Evolutionary conservation across 2,329 filamentous ascomycete species (phyloP).

Genomic region (Venturia carpophila): DNA sequence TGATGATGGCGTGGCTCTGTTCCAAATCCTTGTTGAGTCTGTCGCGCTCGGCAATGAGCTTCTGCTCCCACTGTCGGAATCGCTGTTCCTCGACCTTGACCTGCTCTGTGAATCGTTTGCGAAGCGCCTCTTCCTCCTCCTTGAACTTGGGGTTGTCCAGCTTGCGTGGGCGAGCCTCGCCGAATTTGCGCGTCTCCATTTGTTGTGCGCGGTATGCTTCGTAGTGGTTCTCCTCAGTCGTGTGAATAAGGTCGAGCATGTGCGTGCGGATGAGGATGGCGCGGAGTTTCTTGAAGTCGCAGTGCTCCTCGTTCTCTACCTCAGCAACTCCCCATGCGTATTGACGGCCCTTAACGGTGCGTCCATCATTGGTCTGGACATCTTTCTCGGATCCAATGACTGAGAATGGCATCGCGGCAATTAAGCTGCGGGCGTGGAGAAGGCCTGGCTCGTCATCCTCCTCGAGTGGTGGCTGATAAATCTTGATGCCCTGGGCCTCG

Average conservation of each 20-base stretch:
- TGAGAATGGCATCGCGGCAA: slow-evolving; percentile 96
- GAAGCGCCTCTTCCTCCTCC: slow-evolving; percentile 95
- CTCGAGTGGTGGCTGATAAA: slow-evolving; percentile 95
- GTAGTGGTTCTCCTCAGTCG: slow-evolving; percentile 98
- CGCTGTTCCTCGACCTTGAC: slow-evolving; percentile 99
- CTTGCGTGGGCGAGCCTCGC: slow-evolving; percentile 93
- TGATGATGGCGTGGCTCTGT: slow-evolving; percentile 86
- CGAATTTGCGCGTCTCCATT: slow-evolving; percentile 99
- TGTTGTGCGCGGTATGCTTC: slow-evolving; percentile 98
- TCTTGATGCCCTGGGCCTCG: slow-evolving; percentile 98
- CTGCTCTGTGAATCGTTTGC: slow-evolving; percentile 99
- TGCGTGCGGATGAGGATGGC: slow-evolving; percentile 98
- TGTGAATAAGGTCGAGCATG: slow-evolving; percentile 99
- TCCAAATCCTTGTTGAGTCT: slow-evolving; percentile 99
- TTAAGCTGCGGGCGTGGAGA: slow-evolving; percentile 86
- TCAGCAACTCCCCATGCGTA: slow-evolving; percentile 99
- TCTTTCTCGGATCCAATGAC: slow-evolving; percentile 99
- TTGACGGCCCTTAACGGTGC: slow-evolving; percentile 97
- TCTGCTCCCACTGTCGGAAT: slow-evolving; percentile 99
- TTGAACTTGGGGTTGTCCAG: slow-evolving; percentile 99
- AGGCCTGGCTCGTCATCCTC: slow-evolving; percentile 96
- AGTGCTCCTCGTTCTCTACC: slow-evolving; percentile 99
- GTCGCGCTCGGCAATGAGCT: slow-evolving; percentile 97
- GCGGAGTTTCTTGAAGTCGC: slow-evolving; percentile 99
- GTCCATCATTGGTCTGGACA: slow-evolving; percentile 90